These are phyloP conservation scores for Blastobotrys illinoisensis DNA, from an alignment of 1,139 yeast genomes.

Conservation along the genomic window DNA sequence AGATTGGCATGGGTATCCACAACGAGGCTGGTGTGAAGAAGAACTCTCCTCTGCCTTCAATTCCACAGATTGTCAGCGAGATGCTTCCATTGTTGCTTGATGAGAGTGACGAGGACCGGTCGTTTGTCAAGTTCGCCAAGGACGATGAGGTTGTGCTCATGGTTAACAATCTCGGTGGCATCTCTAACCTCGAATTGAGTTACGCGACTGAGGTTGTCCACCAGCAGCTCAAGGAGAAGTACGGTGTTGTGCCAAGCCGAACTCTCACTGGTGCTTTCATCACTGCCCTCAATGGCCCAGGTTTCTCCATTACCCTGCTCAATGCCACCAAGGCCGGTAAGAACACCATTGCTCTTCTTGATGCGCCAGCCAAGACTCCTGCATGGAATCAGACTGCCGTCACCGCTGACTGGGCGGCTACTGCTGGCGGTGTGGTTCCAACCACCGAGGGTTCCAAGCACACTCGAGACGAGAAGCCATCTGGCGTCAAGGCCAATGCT, in stretches of 20 bases:
- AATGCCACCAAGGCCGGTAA: constrained; percentile 45
- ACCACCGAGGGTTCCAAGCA: constrained; percentile 20
- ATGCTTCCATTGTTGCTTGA: constrained; percentile 29
- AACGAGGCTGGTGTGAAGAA: constrained; percentile 84
- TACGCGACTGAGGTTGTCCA: constrained; percentile 52
- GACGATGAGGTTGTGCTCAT: constrained; percentile 64
- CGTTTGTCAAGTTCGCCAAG: constrained; percentile 48
- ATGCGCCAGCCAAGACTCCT: constrained; percentile 68
- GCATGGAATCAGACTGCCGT: constrained; percentile 58
- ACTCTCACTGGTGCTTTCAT: constrained; percentile 69
- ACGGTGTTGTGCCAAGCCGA: constrained; percentile 59
- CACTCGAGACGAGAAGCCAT: constrained; percentile 25
- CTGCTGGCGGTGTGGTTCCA: constrained; percentile 38
- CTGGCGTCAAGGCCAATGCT: constrained; percentile 42
- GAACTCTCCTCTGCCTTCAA: constrained; percentile 57
- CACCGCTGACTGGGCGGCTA: constrained; percentile 32
- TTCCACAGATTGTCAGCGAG: constrained; percentile 38
- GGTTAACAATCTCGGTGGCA: constrained; percentile 80
- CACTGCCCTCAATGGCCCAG: constrained; percentile 87
- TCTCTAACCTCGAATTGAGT: constrained; percentile 68
- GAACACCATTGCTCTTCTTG: constrained; percentile 45
- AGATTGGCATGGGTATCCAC: constrained; percentile 93
- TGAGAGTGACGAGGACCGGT: constrained; percentile 32
- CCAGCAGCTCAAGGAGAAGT: constrained; percentile 40
- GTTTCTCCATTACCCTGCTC: constrained; percentile 73